These are phyloP conservation scores for Urtica urens DNA, from an alignment of 306 rosid species.

Conservation along the genomic window DNA sequence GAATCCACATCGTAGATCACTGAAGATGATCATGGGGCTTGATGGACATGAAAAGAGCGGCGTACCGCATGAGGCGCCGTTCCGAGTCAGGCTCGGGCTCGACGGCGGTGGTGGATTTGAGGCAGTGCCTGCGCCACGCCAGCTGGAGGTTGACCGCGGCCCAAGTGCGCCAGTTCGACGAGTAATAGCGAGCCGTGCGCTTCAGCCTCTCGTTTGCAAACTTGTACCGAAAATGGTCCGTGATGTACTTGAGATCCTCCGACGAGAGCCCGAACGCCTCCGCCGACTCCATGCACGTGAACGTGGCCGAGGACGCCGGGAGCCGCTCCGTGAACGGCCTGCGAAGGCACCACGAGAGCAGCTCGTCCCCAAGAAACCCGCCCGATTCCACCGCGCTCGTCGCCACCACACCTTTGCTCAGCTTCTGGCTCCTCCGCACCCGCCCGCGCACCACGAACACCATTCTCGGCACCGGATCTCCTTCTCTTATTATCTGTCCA, in stretches of 20 bases:
- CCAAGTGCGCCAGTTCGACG: constrained; percentile 99
- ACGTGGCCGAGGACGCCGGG: constrained; percentile 86
- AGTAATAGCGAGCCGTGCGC: constrained; percentile 86
- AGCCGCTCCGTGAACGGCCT: constrained; percentile 76
- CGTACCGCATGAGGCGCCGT: constrained; percentile 66
- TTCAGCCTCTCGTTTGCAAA: constrained; percentile 85
- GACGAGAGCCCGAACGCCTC: constrained; percentile 81
- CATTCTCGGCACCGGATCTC: constrained; percentile 88
- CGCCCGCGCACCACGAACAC: constrained; percentile 75
- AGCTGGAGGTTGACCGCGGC: constrained; percentile 87
- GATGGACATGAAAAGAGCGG: constrained; percentile 96
- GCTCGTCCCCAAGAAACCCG: constrained; percentile 84
- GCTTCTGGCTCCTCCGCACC: constrained; percentile 56
- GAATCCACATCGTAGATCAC: too few species aligned
- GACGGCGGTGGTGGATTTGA: constrained; percentile 79
- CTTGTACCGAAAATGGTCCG: constrained; percentile 89
- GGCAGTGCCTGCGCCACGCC: constrained; percentile 72
- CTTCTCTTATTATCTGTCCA: constrained; percentile 93
- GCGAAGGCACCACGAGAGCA: constrained; percentile 86
- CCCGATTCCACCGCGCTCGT: constrained; percentile 75
- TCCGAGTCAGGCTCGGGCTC: constrained; percentile 45
- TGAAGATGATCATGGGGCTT: constrained; percentile 96
- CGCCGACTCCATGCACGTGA: constrained; percentile 54
- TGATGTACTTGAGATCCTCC: constrained; percentile 56
- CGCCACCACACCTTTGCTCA: constrained; percentile 89